Evolutionary conservation across 1,139 yeast species (phyloP), one percentile per base, ranked within the genome.

Genomic region (Kurtzmaniella quercitrusa): DNA sequence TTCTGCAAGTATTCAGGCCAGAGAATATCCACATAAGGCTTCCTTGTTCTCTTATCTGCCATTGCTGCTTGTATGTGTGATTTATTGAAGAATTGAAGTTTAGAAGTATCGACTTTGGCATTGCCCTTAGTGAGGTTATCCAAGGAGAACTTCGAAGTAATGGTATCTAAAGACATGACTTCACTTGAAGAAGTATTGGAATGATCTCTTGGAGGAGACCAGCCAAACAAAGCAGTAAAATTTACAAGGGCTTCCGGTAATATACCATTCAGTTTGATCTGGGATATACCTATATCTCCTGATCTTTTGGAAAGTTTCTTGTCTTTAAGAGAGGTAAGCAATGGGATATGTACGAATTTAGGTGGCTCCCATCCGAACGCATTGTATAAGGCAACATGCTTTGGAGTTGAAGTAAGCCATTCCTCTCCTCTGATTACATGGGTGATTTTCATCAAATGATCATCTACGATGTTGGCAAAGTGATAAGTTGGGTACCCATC

Each of bases 371-470:
- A 91, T 0, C 90, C 93, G 59, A 93, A 84, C 0, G 97, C 96
- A 17, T 75, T 56, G 58, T 93, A 94, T 46, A 93, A 63, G 0
- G 96, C 94, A 40, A 89, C 73, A 58, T 93, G 99, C 53, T 91
- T 93, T 2, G 98, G 96, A 0, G 98, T 93, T 0, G 98, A 87
- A 1, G 96, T 85, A 9, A 93, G 68, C 99, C 99, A 94, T 62
- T 93, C 98, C 58, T 93, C 98, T 33, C 99, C 99, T 50, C 99
- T 73, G 10, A 93, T 81, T 9, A 93, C 98, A 62, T 94, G 98
- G 0, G 97, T 87, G 37, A 93, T 86, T 41, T 79, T 64, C 98
- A 93, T 94, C 41, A 86, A 65, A 60, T 91, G 95, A 60, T 93
- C 99, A 58, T 93, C 99, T 2, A 93, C 81, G 2, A 93, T 96